Conservation (phyloP, 225 moss, liverwort and hornwort species). For the Takakia lepidozioides region DNA sequence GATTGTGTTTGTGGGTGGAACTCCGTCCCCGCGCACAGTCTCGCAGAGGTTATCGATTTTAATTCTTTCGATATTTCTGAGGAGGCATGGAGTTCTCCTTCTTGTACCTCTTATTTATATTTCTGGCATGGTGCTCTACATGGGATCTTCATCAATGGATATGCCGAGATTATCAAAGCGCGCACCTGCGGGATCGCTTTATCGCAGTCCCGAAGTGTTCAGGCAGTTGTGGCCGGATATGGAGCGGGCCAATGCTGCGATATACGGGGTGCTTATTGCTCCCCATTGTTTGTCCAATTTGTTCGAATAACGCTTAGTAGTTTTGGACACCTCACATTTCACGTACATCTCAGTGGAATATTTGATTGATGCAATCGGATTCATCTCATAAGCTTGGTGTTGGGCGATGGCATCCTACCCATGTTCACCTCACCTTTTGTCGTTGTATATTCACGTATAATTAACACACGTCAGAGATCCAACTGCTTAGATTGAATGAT, state of each 20-base stretch:
- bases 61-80: slow-evolving; percentile 30
- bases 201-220: slow-evolving; percentile 77
- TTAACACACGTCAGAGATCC: too few relatives aligned
- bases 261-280: slow-evolving; percentile 41
- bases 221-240: slow-evolving; percentile 80
- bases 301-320: too few relatives aligned
- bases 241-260: slow-evolving; percentile 40
- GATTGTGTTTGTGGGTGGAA: slow-evolving; percentile 3
- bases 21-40: slow-evolving; percentile 2
- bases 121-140: slow-evolving; percentile 47
- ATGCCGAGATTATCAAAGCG: slow-evolving; percentile 4
- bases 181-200: slow-evolving; percentile 41
- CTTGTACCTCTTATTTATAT: slow-evolving; percentile 44
- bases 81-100: slow-evolving; percentile 37
- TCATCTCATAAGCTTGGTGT: too few relatives aligned
- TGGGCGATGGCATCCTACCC: too few relatives aligned
- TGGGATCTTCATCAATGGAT: slow-evolving; percentile 19
- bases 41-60: background rate
- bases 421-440: too few relatives aligned
- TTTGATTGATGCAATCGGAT: too few relatives aligned
- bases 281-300: background rate
- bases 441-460: too few relatives aligned
- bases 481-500: too few relatives aligned
- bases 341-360: background rate
- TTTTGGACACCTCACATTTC: too few relatives aligned